Evolutionary conservation across 1,284 basidiomycete genomes (phyloP).

Genomic region (Malassezia furfur): DNA sequence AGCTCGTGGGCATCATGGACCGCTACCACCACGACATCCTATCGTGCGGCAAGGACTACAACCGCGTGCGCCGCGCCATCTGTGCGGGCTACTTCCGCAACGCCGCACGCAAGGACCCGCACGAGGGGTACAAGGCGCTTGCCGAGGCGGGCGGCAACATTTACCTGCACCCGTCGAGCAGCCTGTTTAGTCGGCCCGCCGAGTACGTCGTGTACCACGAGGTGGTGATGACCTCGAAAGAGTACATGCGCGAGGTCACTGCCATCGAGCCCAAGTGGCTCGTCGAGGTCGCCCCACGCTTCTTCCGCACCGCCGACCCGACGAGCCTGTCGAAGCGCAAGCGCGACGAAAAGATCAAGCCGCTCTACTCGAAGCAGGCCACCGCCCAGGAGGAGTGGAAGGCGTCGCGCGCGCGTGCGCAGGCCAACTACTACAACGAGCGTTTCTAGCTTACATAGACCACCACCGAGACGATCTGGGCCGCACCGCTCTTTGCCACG

Average conservation of each 20-base stretch:
- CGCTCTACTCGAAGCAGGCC: slow-evolving; percentile 54
- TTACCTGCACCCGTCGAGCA: slow-evolving; percentile 93
- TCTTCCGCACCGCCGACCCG: slow-evolving; percentile 92
- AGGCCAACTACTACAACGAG: slow-evolving; percentile 21
- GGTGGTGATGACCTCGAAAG: slow-evolving; percentile 61
- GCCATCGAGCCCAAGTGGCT: slow-evolving; percentile 98
- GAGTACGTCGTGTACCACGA: slow-evolving; percentile 68
- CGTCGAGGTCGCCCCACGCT: slow-evolving; percentile 90
- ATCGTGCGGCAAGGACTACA: slow-evolving; percentile 83
- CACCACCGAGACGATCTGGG: neutral
- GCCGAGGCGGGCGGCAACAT: slow-evolving; percentile 83
- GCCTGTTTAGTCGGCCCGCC: slow-evolving; percentile 84
- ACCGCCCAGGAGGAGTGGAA: slow-evolving; percentile 35
- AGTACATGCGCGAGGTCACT: slow-evolving; percentile 89
- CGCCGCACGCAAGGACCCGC: slow-evolving; percentile 61
- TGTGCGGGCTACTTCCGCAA: slow-evolving; percentile 63
- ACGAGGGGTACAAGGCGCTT: slow-evolving; percentile 74
- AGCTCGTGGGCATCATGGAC: slow-evolving; percentile 97
- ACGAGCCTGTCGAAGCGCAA: slow-evolving; percentile 96
- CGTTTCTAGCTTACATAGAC: slow-evolving; percentile 18
- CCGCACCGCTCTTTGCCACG: too few species aligned
- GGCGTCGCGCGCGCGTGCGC: slow-evolving; percentile 24
- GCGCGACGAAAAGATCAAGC: slow-evolving; percentile 92
- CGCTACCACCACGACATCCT: slow-evolving; percentile 94
- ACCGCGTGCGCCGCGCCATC: slow-evolving; percentile 84